These are phyloP conservation scores for Aegilops bicornis DNA, from an alignment of 176 grass and related monocot genomes.

Conservation along the genomic window DNA sequence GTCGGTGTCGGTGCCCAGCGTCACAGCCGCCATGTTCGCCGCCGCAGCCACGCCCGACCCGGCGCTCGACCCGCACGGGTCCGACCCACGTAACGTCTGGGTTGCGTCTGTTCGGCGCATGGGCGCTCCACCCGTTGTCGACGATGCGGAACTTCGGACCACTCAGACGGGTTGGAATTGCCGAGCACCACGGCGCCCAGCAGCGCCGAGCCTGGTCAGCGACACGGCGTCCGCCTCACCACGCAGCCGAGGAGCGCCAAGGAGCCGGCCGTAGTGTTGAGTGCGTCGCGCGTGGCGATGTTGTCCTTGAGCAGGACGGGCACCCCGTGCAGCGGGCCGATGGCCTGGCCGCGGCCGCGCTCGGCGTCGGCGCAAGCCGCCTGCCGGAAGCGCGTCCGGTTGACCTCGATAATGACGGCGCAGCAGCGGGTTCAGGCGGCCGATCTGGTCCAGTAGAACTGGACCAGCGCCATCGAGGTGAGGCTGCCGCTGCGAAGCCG, in stretches of 20 bases:
- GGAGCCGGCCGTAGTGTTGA: slow-evolving; percentile 74
- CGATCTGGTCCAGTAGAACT: slow-evolving; percentile 54
- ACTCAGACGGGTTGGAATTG: slow-evolving; percentile 59
- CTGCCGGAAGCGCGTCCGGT: slow-evolving; percentile 46
- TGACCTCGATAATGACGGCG: slow-evolving; percentile 68
- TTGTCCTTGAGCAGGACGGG: slow-evolving; percentile 71
- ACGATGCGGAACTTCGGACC: slow-evolving; percentile 43
- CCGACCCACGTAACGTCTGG: slow-evolving; percentile 22
- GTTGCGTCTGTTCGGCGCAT: slow-evolving; percentile 46
- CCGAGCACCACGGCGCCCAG: slow-evolving; percentile 60
- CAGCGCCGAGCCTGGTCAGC: slow-evolving; percentile 33
- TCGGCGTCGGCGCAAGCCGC: slow-evolving; percentile 34
- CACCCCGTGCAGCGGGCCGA: slow-evolving; percentile 39
- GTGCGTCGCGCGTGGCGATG: slow-evolving; percentile 42
- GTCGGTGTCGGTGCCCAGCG: slow-evolving; percentile 56
- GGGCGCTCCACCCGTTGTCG: slow-evolving; percentile 47
- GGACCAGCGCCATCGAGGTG: slow-evolving; percentile 42
- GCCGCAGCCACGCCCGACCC: slow-evolving; percentile 54
- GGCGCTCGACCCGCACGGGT: slow-evolving; percentile 38
- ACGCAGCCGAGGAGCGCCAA: slow-evolving; percentile 59
- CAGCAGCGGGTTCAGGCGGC: slow-evolving; percentile 40
- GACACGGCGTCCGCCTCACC: slow-evolving; percentile 49
- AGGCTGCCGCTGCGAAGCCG: slow-evolving; percentile 51
- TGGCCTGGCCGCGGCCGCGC: neutral
- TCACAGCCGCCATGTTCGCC: slow-evolving; percentile 55